Base-by-base conservation (phyloP, 257 asterid species). In the Ilex asprella region DNA sequence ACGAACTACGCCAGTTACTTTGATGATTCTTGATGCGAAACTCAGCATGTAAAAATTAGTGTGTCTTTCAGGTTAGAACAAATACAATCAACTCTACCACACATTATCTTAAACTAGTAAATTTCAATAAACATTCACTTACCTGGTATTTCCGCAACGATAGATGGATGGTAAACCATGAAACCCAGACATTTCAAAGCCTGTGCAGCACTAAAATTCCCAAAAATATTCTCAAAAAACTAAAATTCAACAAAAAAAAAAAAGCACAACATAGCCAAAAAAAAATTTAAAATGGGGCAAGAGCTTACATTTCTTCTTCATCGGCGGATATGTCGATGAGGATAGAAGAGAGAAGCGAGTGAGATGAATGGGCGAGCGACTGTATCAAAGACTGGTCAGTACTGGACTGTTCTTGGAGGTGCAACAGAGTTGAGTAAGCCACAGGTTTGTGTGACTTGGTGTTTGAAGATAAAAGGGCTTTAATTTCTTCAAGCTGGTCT, bases 151-250 rank as follows among this genome's bases (percentile, higher is more conserved):
- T 76, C 73, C 66, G 83, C 76, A 70, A 77, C 83, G 43, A 79
- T 64, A 49, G 72, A 60, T 39, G 95, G 96, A 49, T 86, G 89
- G 79, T 89, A 89, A 67, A 86, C 78, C 91, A 89, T 84, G 79
- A 82, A 86, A 12, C 96, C 96, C 85, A 86, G 79, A 67, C 91
- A 86, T 83, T 89, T 89, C 83, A 89, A 79, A 31, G 95, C 95
- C 75, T 67, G 91, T 31, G 87, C 85, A 63, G 93, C 88, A 70
- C 94, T 88, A 62, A 14, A 65, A 67, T 35, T 8, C 41, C 58
- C 27, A 57, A 30, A 59, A 32, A 62, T 16, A 49, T 10, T 8
- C 59, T 70, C 7, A 55, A 21, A 49, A 43, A 68, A 31, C 32
- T 49, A 35, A 51, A 70, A 61, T 46, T 46, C 29, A 32, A n/a